Conservation (phyloP, 768 basidiomycete species). For the Boletus huronensis region DNA sequence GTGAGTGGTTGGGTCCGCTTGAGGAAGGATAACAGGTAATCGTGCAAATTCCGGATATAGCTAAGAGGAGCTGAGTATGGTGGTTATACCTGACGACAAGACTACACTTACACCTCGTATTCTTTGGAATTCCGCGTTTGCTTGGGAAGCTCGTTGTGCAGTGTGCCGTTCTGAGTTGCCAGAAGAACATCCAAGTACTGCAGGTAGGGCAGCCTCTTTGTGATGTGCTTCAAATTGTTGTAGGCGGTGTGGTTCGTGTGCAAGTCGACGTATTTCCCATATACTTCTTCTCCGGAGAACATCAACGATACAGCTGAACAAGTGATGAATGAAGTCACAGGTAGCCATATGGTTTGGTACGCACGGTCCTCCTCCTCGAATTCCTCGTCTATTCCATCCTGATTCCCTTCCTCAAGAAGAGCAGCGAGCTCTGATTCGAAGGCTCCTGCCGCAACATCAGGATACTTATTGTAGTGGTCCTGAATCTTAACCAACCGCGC, state of each 20-base stretch:
- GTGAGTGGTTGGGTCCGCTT: conserved; percentile 82
- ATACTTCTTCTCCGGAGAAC: conserved; percentile 95
- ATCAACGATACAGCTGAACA: conserved; percentile 67
- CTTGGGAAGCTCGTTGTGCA: conserved; percentile 69
- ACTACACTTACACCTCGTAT: conserved; percentile 66
- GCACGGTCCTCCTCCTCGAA: conserved; percentile 81
- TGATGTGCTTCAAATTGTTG: conserved; percentile 83
- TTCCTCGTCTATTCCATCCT: conserved; percentile 66
- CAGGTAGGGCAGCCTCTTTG: conserved; percentile 83
- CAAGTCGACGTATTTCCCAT: conserved; percentile 93
- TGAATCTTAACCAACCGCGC: conserved; percentile 92
- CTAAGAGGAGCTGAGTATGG: conserved; percentile 38
- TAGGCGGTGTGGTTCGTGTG: conserved; percentile 86
- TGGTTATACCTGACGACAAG: conserved; percentile 2
- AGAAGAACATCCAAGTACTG: conserved; percentile 91
- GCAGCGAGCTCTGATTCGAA: conserved; percentile 82
- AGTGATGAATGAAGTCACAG: conserved; percentile 9
- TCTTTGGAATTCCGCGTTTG: conserved; percentile 69
- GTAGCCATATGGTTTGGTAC: conserved; percentile 31
- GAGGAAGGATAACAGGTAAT: conserved; percentile 83
- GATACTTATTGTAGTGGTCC: conserved; percentile 95
- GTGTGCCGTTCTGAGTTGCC: conserved; percentile 50
- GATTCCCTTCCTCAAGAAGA: conserved; percentile 73
- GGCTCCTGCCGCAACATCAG: conserved; percentile 76
- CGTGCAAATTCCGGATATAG: conserved; percentile 79